Conservation (phyloP, 306 rosid species). For the Citrullus amarus region DNA sequence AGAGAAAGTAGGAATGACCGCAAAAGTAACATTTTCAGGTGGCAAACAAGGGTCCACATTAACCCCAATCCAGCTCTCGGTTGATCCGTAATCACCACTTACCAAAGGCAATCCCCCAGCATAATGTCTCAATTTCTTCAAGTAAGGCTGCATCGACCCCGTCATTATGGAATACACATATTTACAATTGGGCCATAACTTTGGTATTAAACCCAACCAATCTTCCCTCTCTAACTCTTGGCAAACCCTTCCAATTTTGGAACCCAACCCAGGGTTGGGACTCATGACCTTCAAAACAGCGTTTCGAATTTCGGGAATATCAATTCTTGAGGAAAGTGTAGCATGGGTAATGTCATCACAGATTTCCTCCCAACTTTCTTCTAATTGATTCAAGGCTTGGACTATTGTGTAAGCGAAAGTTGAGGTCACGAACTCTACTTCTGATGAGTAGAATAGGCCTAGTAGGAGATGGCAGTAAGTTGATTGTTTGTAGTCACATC, state of each 20-base stretch:
- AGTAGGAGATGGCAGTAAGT: constrained; percentile 90
- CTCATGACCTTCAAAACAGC: constrained; percentile 40
- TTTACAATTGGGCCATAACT: constrained; percentile 81
- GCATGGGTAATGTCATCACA: constrained; percentile 48
- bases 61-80: constrained; percentile 97
- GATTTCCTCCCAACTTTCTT: constrained; percentile 57
- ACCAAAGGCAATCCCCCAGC: constrained; percentile 65
- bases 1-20: constrained; percentile 76
- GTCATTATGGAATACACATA: constrained; percentile 85
- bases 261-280: constrained; percentile 44
- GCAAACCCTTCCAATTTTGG: constrained; percentile 17
- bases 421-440: constrained; percentile 72
- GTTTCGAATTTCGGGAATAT: constrained; percentile 25
- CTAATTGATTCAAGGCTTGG: constrained; percentile 49
- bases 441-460: constrained; percentile 53
- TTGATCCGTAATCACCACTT: constrained; percentile 90
- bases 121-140: constrained; percentile 64
- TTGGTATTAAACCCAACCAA: constrained; percentile 64
- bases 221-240: not conserved
- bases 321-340: constrained; percentile 32
- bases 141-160: constrained; percentile 79
- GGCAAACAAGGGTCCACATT: constrained; percentile 66
- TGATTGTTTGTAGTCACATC: constrained; percentile 66
- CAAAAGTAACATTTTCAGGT: constrained; percentile 68
- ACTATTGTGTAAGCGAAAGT: constrained; percentile 71